phyloP scores from a whole-genome alignment of 192 early-diverging fungal species.

The Coemansia sp. region DNA sequence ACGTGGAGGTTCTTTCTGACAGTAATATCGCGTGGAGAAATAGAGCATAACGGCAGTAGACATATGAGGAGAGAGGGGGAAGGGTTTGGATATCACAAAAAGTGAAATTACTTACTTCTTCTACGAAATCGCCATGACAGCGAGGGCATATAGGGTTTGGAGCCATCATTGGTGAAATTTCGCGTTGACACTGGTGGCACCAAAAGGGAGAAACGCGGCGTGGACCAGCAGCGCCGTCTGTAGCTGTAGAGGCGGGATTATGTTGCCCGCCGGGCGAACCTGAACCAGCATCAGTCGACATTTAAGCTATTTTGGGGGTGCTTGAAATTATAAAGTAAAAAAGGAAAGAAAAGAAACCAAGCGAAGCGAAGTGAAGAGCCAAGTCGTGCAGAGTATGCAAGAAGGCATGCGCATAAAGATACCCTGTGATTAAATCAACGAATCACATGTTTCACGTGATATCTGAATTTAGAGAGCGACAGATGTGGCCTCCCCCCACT shows the following conservation, averaged over 20 bases:
- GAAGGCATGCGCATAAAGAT: neutral
- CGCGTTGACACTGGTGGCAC: conserved; percentile 67
- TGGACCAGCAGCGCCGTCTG: neutral
- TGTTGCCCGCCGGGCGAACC: conserved; percentile 11
- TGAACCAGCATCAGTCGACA: conserved; percentile 20
- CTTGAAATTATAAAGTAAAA: conserved; percentile 1
- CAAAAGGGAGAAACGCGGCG: conserved; percentile 46
- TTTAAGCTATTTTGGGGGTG: conserved; percentile 2
- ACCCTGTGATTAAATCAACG: neutral
- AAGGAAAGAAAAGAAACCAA: neutral
- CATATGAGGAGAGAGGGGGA: neutral
- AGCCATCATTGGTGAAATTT: conserved; percentile 71
- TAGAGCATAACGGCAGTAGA: conserved; percentile 6
- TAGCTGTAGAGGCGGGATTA: neutral
- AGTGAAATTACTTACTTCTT: conserved; percentile 62
- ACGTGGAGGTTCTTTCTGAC: neutral
- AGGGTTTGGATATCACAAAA: neutral
- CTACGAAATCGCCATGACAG: conserved; percentile 82
- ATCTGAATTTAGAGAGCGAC: neutral
- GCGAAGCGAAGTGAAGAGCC: neutral
- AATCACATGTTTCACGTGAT: neutral
- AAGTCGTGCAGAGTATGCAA: conserved; percentile 3
- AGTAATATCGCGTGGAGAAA: neutral
- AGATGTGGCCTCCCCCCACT: neutral
- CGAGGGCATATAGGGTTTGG: conserved; percentile 78